Evolutionary conservation across 1,139 yeast species (phyloP).

Genomic region (Torulaspora globosa): DNA sequence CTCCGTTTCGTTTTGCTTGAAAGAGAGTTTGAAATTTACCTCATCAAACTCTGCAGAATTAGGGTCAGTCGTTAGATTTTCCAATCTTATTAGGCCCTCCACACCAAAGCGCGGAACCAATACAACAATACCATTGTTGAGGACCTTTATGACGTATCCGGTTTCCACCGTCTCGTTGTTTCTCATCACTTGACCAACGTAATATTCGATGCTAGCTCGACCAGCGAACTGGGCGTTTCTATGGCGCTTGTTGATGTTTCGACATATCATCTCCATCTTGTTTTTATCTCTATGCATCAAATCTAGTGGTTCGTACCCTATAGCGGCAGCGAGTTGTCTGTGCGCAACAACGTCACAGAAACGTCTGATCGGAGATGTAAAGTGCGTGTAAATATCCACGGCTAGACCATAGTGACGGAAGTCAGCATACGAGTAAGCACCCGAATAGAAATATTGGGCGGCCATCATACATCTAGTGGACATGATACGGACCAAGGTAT

Average conservation of each 20-base stretch:
- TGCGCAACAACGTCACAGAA: constrained; percentile 98
- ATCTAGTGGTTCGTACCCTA: constrained; percentile 83
- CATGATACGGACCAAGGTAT: constrained; percentile 91
- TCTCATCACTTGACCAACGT: constrained; percentile 96
- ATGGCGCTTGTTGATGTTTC: constrained; percentile 88
- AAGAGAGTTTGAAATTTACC: constrained; percentile 65
- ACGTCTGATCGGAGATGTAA: constrained; percentile 97
- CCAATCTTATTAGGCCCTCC: constrained; percentile 84
- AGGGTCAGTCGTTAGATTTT: constrained; percentile 62
- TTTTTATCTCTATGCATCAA: constrained; percentile 79
- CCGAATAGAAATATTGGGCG: constrained; percentile 94
- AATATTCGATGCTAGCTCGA: constrained; percentile 93
- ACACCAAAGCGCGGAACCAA: constrained; percentile 96
- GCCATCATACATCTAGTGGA: constrained; percentile 99
- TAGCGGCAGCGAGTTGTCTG: constrained; percentile 95
- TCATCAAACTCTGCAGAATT: constrained; percentile 68
- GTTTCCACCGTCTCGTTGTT: constrained; percentile 69
- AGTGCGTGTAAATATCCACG: constrained; percentile 95
- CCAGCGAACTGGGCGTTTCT: constrained; percentile 99
- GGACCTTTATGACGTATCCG: constrained; percentile 88
- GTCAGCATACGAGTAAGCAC: constrained; percentile 89
- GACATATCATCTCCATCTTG: constrained; percentile 85
- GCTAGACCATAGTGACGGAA: constrained; percentile 97
- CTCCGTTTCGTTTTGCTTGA: constrained; percentile 46
- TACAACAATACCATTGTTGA: constrained; percentile 91